phyloP scores from a whole-genome alignment of 2,329 filamentous ascomycete species.

The Trichoderma breve region DNA sequence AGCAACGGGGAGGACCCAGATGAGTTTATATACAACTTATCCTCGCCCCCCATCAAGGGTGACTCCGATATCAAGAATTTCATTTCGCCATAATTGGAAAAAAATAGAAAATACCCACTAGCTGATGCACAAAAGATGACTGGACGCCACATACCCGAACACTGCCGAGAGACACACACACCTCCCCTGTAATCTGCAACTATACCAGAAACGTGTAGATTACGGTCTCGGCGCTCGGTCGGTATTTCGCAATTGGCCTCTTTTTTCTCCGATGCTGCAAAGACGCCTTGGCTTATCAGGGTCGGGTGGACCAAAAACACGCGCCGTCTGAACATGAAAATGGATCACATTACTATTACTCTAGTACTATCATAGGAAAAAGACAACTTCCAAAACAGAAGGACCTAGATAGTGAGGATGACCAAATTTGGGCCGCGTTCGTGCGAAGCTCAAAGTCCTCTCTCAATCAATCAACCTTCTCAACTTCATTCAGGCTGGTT shows the following conservation, averaged over 20 bases:
- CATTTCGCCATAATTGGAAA: neutral
- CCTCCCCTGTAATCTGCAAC: neutral
- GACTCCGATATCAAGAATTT: neutral
- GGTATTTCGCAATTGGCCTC: constrained; percentile 15
- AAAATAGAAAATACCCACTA: neutral
- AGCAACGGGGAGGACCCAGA: neutral
- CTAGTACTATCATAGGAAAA: too few species aligned
- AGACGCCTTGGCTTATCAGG: neutral
- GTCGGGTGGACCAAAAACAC: neutral
- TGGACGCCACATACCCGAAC: constrained; percentile 8
- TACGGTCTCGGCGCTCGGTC: constrained; percentile 11
- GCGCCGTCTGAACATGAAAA: neutral
- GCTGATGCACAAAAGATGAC: neutral
- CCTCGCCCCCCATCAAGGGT: neutral
- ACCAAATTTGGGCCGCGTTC: too few species aligned
- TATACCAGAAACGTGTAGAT: neutral
- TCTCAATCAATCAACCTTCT: neutral
- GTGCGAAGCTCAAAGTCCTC: neutral
- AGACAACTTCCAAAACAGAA: too few species aligned
- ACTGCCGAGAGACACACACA: neutral
- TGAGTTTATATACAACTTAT: neutral
- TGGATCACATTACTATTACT: neutral
- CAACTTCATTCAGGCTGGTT: neutral
- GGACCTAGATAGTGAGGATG: too few species aligned
- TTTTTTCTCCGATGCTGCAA: neutral